phyloP scores from a whole-genome alignment of 108 stramenopile genomes.

The Nitzschia sp. region DNA sequence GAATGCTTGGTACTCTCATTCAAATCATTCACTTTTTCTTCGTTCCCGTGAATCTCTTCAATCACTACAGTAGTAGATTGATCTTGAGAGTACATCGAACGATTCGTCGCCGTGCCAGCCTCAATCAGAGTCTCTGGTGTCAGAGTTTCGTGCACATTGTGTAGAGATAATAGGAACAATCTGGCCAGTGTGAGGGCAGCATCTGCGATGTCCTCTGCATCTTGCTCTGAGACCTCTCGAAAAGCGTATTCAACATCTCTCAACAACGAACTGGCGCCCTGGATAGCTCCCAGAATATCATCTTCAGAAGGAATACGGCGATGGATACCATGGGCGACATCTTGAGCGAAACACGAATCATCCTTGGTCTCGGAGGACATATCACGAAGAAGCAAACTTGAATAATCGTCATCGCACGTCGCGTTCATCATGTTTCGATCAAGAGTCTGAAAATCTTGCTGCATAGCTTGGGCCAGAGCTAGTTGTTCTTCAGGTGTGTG shows the following conservation, averaged over 20 bases:
- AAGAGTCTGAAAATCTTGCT: constrained; percentile 34
- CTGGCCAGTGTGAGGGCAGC: constrained; percentile 69
- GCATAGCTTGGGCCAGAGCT: constrained; percentile 45
- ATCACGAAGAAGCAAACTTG: background rate
- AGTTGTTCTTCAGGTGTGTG: constrained; percentile 42
- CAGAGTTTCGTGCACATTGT: constrained; percentile 55
- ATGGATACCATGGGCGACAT: background rate
- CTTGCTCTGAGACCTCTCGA: constrained; percentile 58
- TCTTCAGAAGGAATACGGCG: constrained; percentile 9
- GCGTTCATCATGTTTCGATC: background rate
- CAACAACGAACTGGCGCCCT: constrained; percentile 50
- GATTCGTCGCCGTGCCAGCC: background rate
- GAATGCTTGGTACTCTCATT: background rate
- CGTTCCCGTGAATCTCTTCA: constrained; percentile 53
- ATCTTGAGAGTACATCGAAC: background rate
- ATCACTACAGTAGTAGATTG: constrained; percentile 13
- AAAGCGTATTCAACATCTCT: constrained; percentile 70
- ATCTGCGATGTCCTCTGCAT: constrained; percentile 84
- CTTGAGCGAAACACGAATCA: background rate
- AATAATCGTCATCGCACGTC: background rate
- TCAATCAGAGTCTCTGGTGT: constrained; percentile 31
- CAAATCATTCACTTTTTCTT: constrained; percentile 20
- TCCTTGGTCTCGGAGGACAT: background rate
- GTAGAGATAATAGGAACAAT: constrained; percentile 63
- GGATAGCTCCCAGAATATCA: constrained; percentile 49